Percentiles rank a stretch among this genome's conserved stretches.
Evolutionary conservation across 176 grass and related monocot species (phyloP).

Genomic region (Chrysopogon serrulatus): DNA sequence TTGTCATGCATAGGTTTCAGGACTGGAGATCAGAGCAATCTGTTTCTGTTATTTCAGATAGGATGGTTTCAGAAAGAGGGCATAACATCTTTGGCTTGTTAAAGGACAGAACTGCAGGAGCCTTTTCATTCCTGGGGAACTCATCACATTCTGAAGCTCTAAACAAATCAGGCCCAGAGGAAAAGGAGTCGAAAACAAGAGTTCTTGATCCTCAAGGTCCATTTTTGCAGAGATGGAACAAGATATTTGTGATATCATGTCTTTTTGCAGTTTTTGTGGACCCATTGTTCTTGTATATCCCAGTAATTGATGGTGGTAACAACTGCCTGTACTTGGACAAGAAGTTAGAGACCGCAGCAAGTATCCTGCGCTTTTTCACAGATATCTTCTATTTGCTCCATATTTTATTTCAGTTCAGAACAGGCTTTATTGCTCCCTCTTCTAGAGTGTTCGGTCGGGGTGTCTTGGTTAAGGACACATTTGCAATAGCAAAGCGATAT

Average conservation of each 20-base stretch:
- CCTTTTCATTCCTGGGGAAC: constrained; percentile 69
- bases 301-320: constrained; percentile 44
- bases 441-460: constrained; percentile 93
- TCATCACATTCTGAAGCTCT: constrained; percentile 35
- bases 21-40: constrained; percentile 78
- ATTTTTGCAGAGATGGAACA: constrained; percentile 97
- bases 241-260: constrained; percentile 95
- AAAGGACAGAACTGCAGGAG: constrained; percentile 44
- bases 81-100: constrained; percentile 36
- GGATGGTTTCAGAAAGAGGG: constrained; percentile 33
- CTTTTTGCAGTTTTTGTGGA: constrained; percentile 82
- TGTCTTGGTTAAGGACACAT: constrained; percentile 64
- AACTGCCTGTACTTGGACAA: constrained; percentile 72
- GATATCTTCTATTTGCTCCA: constrained; percentile 96
- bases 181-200: constrained; percentile 43
- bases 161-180: constrained; percentile 47
- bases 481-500: constrained; percentile 78
- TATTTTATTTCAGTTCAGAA: constrained; percentile 93
- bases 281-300: constrained; percentile 91
- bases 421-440: constrained; percentile 87
- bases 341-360: constrained; percentile 65
- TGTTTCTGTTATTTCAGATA: constrained; percentile 65
- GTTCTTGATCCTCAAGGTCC: constrained; percentile 90
- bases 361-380: constrained; percentile 77
- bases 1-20: constrained; percentile 51